These are phyloP conservation scores for Phycomyces nitens DNA, from an alignment of 192 early-diverging fungal species.

Conservation along the genomic window DNA sequence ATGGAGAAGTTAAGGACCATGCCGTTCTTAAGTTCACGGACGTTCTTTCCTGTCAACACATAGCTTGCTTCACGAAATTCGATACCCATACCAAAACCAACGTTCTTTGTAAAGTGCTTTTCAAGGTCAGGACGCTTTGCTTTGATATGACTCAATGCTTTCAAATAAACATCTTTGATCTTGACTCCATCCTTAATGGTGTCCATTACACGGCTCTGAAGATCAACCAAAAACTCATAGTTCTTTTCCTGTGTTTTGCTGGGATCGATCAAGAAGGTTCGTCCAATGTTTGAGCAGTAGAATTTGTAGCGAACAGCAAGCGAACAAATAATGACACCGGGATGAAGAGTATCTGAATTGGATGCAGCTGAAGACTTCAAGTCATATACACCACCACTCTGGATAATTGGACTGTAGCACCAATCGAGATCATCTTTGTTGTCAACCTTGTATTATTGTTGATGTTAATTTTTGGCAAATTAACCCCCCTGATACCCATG, in stretches of 20 bases:
- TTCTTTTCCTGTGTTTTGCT: slow-evolving; percentile 86
- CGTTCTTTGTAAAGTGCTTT: slow-evolving; percentile 80
- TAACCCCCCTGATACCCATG: background rate
- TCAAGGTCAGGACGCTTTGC: slow-evolving; percentile 82
- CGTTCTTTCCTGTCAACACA: slow-evolving; percentile 70
- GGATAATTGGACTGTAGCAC: slow-evolving; percentile 92
- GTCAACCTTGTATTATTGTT: slow-evolving; percentile 38
- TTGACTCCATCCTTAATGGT: slow-evolving; percentile 69
- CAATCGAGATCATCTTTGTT: slow-evolving; percentile 71
- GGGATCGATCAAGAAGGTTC: slow-evolving; percentile 93
- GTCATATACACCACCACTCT: slow-evolving; percentile 93
- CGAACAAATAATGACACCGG: slow-evolving; percentile 89
- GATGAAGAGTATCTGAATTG: slow-evolving; percentile 70
- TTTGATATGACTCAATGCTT: slow-evolving; percentile 65
- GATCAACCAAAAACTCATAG: slow-evolving; percentile 85
- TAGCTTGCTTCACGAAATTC: slow-evolving; percentile 89
- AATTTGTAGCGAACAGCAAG: slow-evolving; percentile 91
- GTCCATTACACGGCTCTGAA: slow-evolving; percentile 74
- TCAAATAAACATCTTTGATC: slow-evolving; percentile 75
- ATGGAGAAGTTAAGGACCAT: slow-evolving; percentile 85
- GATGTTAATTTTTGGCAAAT: background rate
- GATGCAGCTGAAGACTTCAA: slow-evolving; percentile 77
- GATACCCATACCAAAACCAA: slow-evolving; percentile 91
- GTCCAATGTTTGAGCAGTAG: slow-evolving; percentile 91
- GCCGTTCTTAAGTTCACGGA: slow-evolving; percentile 61